Base-by-base conservation (phyloP, 148 eudicot genomes). In the Cornus suecica region DNA sequence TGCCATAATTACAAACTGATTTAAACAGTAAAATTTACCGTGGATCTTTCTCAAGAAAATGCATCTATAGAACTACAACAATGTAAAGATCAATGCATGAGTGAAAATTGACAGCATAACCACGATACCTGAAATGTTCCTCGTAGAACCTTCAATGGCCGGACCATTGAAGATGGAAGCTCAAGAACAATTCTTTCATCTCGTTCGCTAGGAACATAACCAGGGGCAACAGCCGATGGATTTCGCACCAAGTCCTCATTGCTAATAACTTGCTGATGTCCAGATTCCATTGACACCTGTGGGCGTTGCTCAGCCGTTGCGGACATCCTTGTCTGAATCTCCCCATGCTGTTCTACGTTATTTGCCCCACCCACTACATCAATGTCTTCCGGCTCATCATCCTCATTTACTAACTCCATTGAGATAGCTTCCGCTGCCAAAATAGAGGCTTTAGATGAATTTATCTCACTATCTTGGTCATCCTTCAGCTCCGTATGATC, bases 151-250 rank as follows among this genome's bases (percentile, higher is more conserved):
- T 84, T 90, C 58, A 96, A 82, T 45, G 97, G 98, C 80, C 88
- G 88, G 81, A 93, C 93, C 92, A 96, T 93, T 27, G 98, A 90
- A 29, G 97, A 88, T 51, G 94, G 92, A 77, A 96, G 88, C 85
- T 96, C 99, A 86, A 93, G 89, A 79, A 93, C 80, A 77, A 96
- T 91, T 84, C 93, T 90, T 83, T 96, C 99, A 86, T 91, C 91
- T 52, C 80, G 87, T 81, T 91, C 98, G 74, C 91, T 87, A 58
- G 92, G 97, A 76, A 96, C 94, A 90, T 96, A 93, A 31, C 98
- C 97, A 74, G 95, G 93, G 60, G 97, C 88, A 78, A 88, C 83
- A 22, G 83, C 88, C n/a, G 90, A 83, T 68, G 88, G 74, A 77
- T 84, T 88, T 60, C 88, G 84, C 69, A 78, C 81, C 72, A 88